Evolutionary conservation across 768 basidiomycete species (phyloP), one percentile per base, ranked within the genome.

Genomic region (Exsudoporus frostii): DNA sequence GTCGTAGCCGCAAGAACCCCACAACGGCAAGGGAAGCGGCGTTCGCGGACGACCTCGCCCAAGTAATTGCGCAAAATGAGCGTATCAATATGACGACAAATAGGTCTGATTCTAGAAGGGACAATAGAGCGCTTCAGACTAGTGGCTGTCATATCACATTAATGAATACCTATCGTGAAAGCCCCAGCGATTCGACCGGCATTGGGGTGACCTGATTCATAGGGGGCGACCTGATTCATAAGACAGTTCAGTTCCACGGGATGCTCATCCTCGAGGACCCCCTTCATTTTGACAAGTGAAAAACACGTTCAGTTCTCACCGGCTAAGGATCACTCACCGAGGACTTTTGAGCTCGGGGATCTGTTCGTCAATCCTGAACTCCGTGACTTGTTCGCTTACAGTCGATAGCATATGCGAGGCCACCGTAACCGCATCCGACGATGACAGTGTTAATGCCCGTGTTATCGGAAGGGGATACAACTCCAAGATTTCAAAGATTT

Each of bases 131-230:
- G 46, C 54, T 29, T 54, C 41, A 53, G 45, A 59, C 22, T 20
- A 36, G 44, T 49, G 50, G 51, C 45, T 32, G 32, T 33, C 50
- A 30, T 39, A 54, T 53, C 47, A 59, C 54, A 57, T 57, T 55
- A 57, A 56, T 45, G 37, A 53, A 37, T 40, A 58, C 57, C 39
- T 52, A 33, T 60, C 49, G 34, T 66, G 64, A 44, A 58, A 37
- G 20, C 60, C 63, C 60, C 62, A 64, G 32, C 62, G 38, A 65
- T 51, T 10, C 61, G 50, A 17, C 68, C 69, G 15, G 63, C 56
- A 47, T 64, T 65, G 40, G 50, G 47, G n/a, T n/a, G n/a, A n/a
- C n/a, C n/a, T n/a, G n/a, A n/a, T n/a, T n/a, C 29, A 57, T 34
- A 45, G 65, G 53, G 65, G 56, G 33, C 53, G 29, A 59, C 48